phyloP scores from a whole-genome alignment of 2,329 filamentous ascomycete genomes.

The Clarireedia sp. region DNA sequence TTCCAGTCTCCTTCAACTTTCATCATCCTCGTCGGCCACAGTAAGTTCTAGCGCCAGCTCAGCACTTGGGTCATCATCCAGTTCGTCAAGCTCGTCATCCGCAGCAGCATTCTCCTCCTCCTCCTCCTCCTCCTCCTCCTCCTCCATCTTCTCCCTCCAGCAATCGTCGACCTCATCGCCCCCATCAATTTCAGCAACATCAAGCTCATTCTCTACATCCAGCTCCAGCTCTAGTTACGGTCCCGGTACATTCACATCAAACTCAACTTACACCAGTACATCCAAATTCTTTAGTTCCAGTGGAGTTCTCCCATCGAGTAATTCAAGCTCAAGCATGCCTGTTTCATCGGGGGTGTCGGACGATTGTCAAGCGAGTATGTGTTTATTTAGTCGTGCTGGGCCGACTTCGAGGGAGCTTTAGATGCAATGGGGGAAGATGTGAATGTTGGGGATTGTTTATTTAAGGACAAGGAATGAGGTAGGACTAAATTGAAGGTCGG shows the following conservation, averaged over 20 bases:
- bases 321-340: neutral
- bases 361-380: neutral
- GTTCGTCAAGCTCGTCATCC: neutral
- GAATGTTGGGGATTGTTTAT: no score
- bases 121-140: neutral
- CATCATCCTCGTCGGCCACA: no score
- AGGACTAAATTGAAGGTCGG: neutral
- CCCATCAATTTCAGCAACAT: neutral
- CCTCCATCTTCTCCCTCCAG: no score
- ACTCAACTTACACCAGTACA: neutral
- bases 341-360: neutral
- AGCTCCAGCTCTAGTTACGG: neutral
- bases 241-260: neutral
- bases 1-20: no score
- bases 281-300: neutral
- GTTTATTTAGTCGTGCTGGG: neutral
- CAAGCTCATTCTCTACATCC: neutral
- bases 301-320: neutral
- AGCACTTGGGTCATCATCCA: no score
- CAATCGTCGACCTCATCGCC: neutral
- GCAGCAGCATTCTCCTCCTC: neutral
- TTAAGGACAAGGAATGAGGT: no score
- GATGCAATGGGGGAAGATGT: neutral
- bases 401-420: conserved; percentile 7
- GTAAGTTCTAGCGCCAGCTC: no score